Evolutionary conservation across 1,284 basidiomycete genomes (phyloP).

Genomic region (Ganoderma lingzhi): DNA sequence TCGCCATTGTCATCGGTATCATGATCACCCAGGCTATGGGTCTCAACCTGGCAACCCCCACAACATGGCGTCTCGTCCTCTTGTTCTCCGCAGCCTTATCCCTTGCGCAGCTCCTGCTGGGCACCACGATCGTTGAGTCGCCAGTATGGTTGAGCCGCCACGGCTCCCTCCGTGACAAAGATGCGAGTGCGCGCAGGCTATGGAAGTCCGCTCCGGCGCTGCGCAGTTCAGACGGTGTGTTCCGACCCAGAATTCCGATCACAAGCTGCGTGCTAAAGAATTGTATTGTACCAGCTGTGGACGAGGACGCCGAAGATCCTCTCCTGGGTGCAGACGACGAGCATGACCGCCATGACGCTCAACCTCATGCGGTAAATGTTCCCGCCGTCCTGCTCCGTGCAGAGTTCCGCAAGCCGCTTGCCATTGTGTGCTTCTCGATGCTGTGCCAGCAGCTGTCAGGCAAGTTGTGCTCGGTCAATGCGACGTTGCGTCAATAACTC

Average conservation of each 20-base stretch:
- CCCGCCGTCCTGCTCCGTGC: constrained; percentile 60
- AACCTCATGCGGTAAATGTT: constrained; percentile 54
- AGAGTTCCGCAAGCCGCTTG: constrained; percentile 72
- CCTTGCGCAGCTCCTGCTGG: constrained; percentile 64
- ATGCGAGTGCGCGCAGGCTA: constrained; percentile 53
- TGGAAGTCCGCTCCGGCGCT: constrained; percentile 50
- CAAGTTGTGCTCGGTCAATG: constrained; percentile 34
- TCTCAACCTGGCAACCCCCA: constrained; percentile 67
- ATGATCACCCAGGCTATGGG: constrained; percentile 80
- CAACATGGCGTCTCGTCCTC: constrained; percentile 80
- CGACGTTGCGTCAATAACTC: not conserved
- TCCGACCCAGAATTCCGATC: constrained; percentile 2
- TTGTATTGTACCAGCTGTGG: constrained; percentile 24
- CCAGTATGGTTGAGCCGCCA: constrained; percentile 68
- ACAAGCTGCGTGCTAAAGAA: constrained; percentile 2
- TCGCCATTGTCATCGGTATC: constrained; percentile 87
- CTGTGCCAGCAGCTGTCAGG: constrained; percentile 83
- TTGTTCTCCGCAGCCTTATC: constrained; percentile 70
- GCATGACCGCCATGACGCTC: constrained; percentile 37
- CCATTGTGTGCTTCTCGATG: constrained; percentile 79
- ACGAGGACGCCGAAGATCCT: constrained; percentile 48
- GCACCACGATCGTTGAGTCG: constrained; percentile 67
- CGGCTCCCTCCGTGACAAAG: constrained; percentile 59
- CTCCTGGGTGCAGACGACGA: constrained; percentile 49
- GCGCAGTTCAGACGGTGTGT: constrained; percentile 31